Base-by-base conservation (phyloP, 345 rosid genomes). In the Viola odorata region DNA sequence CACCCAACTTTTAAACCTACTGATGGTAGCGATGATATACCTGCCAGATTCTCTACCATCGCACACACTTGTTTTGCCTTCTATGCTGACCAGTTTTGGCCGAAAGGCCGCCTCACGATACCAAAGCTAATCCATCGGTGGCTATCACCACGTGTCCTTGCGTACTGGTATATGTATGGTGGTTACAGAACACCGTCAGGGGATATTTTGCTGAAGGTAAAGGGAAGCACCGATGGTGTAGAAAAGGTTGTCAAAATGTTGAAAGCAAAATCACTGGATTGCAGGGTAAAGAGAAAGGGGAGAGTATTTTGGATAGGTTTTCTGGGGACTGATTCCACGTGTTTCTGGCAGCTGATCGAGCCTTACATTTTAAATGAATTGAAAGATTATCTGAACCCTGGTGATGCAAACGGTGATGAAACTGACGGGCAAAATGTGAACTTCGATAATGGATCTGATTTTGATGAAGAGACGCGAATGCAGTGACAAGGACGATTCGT, bases 91-190 rank as follows among this genome's bases (percentile, higher is more conserved):
- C 84, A 87, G 63, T 94, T 90, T 75, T 77, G 80, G 84, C 88
- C 91, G 41, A 76, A 68, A 52, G 90, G 84, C 23, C 71, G 40
- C 15, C 79, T 82, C 0, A 62, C 63, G 77, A 78, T 89, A 60
- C 97, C 99, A 1, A 94, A 90, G 78, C 77, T 94, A 68, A 83
- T 94, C 38, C 91, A 94, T 64, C 60, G 96, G 63, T 94, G 97
- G 99, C 73, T 90, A 55, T 82, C 95, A 4, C 95, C 95, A 0
- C 72, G 70, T 0, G 78, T 80, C 56, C 85, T 90, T 15, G 97
- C 95, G 0, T 84, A 84, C 76, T 87, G 96, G 96, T 90, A 79
- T 39, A 86, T 87, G 97, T 86, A 86, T 57, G 84, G 90, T 1
- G 96, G 96, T 3, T 64, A 74, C 53, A 84, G 69, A 75, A 80